Percentiles rank a stretch among this genome's conserved stretches.
Conservation (phyloP, 2,329 filamentous ascomycete genomes). For the Claviceps fusiformis region DNA sequence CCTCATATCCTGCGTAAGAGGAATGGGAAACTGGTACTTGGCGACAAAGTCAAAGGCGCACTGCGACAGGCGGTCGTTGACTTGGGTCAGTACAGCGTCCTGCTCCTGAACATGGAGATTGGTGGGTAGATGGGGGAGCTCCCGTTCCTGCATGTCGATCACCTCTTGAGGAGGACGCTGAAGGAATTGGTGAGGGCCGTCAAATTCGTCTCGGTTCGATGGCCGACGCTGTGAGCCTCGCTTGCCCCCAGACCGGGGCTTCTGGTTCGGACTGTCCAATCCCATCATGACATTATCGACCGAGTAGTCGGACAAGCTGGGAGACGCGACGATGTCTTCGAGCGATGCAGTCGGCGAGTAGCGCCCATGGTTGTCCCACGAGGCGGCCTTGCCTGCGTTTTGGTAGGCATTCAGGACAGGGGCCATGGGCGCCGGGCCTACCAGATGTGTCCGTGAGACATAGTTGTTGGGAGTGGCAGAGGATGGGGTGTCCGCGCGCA, state of each 20-base stretch:
- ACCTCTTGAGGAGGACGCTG: constrained; percentile 57
- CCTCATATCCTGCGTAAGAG: constrained; percentile 68
- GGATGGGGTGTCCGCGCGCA: constrained; percentile 27
- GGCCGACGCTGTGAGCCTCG: constrained; percentile 50
- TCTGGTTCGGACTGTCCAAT: constrained; percentile 24
- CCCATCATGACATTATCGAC: constrained; percentile 36
- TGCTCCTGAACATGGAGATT: constrained; percentile 75
- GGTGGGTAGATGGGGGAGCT: constrained; percentile 69
- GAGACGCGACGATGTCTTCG: constrained; percentile 44
- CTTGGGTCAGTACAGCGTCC: constrained; percentile 63
- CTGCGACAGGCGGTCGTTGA: constrained; percentile 73
- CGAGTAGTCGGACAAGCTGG: constrained; percentile 46
- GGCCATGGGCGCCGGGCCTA: constrained; percentile 20
- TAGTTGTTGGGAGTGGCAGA: constrained; percentile 24
- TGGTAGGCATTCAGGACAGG: constrained; percentile 25
- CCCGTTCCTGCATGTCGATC: constrained; percentile 63
- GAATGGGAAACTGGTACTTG: constrained; percentile 83
- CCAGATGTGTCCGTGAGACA: constrained; percentile 28
- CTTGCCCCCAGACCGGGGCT: constrained; percentile 33
- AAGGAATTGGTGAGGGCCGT: constrained; percentile 73
- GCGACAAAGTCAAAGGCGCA: constrained; percentile 85
- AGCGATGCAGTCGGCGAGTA: constrained; percentile 45
- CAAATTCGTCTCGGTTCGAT: constrained; percentile 78
- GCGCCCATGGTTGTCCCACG: constrained; percentile 28
- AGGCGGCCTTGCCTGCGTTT: constrained; percentile 15